These are phyloP conservation scores for Cytospora leucostoma DNA, from an alignment of 2,329 filamentous ascomycete species.

Conservation along the genomic window DNA sequence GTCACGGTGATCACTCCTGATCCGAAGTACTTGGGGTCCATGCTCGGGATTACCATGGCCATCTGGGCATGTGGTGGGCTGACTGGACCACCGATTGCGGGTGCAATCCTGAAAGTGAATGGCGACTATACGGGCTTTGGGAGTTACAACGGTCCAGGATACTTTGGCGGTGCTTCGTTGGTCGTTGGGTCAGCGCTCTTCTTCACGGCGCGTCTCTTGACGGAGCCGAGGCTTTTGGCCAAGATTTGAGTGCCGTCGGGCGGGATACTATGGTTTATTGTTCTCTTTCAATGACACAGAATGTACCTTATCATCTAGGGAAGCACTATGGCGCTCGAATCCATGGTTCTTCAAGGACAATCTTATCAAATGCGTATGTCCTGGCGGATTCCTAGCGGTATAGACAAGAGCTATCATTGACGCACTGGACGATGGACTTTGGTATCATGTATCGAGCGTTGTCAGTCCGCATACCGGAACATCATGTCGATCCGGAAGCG, in stretches of 20 bases:
- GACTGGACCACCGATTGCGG: constrained; percentile 46
- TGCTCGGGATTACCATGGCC: constrained; percentile 52
- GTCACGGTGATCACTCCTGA: constrained; percentile 33
- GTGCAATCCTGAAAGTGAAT: constrained; percentile 41
- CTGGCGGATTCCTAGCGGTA: too few relatives aligned
- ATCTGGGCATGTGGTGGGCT: constrained; percentile 46
- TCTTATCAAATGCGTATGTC: too few relatives aligned
- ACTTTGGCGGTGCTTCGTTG: constrained; percentile 27
- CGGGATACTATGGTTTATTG: neutral
- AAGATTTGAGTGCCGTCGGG: constrained; percentile 9
- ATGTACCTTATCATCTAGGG: too few relatives aligned
- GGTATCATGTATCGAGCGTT: too few relatives aligned
- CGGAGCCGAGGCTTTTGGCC: constrained; percentile 7
- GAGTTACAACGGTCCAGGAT: constrained; percentile 33
- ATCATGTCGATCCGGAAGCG: too few relatives aligned
- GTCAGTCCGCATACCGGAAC: too few relatives aligned
- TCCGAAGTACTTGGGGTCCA: constrained; percentile 55
- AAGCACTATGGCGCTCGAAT: too few relatives aligned
- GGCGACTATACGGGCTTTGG: constrained; percentile 34
- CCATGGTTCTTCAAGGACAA: too few relatives aligned
- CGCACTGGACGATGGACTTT: too few relatives aligned
- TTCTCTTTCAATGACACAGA: neutral
- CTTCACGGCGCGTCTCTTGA: constrained; percentile 17
- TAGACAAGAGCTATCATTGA: too few relatives aligned
- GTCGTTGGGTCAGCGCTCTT: constrained; percentile 25